Evolutionary conservation across 345 rosid species (phyloP).

Genomic region (Stellera chamaejasme): DNA sequence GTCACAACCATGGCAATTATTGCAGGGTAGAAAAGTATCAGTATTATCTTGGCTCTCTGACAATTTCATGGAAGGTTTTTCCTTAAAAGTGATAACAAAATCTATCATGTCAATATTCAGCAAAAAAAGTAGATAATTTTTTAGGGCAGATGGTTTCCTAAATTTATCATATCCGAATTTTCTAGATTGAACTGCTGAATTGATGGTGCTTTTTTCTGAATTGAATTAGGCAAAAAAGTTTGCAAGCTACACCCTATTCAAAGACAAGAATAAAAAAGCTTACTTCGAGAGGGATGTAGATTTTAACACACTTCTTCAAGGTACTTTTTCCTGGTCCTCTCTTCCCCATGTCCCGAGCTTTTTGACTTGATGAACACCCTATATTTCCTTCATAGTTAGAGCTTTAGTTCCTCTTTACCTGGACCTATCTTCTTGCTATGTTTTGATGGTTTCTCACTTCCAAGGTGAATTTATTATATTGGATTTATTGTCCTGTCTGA

Average conservation of each 20-base stretch:
- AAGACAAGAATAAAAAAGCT: slow-evolving; percentile 41
- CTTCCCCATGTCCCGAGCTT: too few relatives aligned
- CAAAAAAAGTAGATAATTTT: not conserved
- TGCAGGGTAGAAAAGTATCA: too few relatives aligned
- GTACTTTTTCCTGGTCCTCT: slow-evolving; percentile 23
- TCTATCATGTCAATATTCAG: not conserved
- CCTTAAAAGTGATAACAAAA: too few relatives aligned
- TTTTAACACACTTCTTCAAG: slow-evolving; percentile 47
- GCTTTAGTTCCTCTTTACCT: not conserved
- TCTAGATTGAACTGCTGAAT: not conserved
- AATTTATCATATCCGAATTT: slow-evolving; percentile 2
- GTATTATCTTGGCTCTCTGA: too few relatives aligned
- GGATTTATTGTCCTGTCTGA: too few relatives aligned
- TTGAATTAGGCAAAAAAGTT: slow-evolving; percentile 39
- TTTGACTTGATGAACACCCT: too few relatives aligned
- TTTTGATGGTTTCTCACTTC: not conserved
- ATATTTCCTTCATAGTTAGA: not conserved
- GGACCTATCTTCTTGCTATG: not conserved
- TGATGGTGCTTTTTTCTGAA: slow-evolving; percentile 8
- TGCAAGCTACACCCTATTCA: slow-evolving; percentile 45
- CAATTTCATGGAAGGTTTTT: too few relatives aligned
- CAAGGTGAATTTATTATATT: not conserved
- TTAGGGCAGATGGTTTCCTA: not conserved
- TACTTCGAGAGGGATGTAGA: slow-evolving; percentile 45
- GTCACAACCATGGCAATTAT: too few relatives aligned